Evolutionary conservation across 305 asterid genomes (phyloP).

Genomic region (Fraxinus xanthoxyloides): DNA sequence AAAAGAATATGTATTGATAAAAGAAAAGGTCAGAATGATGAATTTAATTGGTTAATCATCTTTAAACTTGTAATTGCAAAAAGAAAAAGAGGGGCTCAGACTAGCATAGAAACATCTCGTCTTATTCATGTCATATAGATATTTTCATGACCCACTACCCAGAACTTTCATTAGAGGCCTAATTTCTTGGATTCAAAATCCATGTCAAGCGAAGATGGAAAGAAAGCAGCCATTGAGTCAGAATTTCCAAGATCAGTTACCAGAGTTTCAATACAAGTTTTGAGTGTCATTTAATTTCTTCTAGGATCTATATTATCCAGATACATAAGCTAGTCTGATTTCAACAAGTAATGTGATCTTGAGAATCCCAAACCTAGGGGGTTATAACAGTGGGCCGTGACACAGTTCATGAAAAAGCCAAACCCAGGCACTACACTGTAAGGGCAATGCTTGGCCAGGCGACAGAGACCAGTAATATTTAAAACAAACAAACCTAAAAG

Average conservation of each 20-base stretch:
- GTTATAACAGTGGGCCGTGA: not conserved
- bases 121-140: not conserved
- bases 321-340: not conserved
- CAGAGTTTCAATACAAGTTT: not conserved
- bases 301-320: not conserved
- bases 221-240: not conserved
- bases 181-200: not conserved
- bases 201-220: not conserved
- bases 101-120: not conserved
- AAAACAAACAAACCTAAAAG: not conserved
- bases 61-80: not conserved
- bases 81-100: not conserved
- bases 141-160: not conserved
- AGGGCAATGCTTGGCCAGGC: not conserved
- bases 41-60: not conserved
- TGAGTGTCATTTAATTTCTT: not conserved
- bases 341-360: not conserved
- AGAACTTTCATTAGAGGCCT: not conserved
- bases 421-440: not conserved
- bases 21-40: slow-evolving; percentile 21
- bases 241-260: not conserved
- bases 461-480: not conserved
- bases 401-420: not conserved
- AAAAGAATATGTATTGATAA: slow-evolving; percentile 20
- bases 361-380: not conserved